Evolutionary conservation across 768 basidiomycete species (phyloP).

Genomic region (Agrocybe chaxingu): DNA sequence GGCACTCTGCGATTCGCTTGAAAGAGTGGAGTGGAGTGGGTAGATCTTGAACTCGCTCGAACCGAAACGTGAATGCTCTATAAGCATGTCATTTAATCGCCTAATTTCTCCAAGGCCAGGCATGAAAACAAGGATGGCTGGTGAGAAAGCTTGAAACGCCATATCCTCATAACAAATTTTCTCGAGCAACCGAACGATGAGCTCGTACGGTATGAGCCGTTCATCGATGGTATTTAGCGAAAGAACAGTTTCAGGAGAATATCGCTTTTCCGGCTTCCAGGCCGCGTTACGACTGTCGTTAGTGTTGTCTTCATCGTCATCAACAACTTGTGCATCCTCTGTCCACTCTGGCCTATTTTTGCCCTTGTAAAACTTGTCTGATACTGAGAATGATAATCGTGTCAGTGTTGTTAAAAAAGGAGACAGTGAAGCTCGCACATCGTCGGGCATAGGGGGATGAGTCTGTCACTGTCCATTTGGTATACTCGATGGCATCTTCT

Average conservation of each 20-base stretch:
- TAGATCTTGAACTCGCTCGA: constrained; percentile 67
- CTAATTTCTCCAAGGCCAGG: constrained; percentile 95
- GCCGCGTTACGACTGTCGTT: constrained; percentile 31
- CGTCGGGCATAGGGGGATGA: constrained; percentile 78
- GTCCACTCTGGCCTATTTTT: constrained; percentile 75
- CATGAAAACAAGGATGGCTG: constrained; percentile 88
- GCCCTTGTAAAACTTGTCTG: constrained; percentile 60
- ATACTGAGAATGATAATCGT: constrained; percentile 31
- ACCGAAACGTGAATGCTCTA: constrained; percentile 73
- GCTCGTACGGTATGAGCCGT: constrained; percentile 85
- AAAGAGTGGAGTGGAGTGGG: constrained; percentile 90
- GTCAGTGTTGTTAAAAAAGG: background rate
- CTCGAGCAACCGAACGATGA: constrained; percentile 83
- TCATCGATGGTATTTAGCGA: constrained; percentile 88
- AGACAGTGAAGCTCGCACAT: constrained; percentile 39
- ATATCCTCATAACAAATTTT: constrained; percentile 71
- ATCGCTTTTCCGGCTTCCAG: constrained; percentile 71
- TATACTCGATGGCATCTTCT: constrained; percentile 87
- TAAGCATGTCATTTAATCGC: constrained; percentile 75
- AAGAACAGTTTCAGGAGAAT: constrained; percentile 67
- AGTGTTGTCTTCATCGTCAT: constrained; percentile 65
- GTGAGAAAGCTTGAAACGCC: constrained; percentile 53
- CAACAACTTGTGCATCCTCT: constrained; percentile 59
- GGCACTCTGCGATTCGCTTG: constrained; percentile 84
- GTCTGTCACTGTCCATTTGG: constrained; percentile 76